Base-by-base conservation (phyloP, 805 yeast genomes). In the Candida taoyuanica region DNA sequence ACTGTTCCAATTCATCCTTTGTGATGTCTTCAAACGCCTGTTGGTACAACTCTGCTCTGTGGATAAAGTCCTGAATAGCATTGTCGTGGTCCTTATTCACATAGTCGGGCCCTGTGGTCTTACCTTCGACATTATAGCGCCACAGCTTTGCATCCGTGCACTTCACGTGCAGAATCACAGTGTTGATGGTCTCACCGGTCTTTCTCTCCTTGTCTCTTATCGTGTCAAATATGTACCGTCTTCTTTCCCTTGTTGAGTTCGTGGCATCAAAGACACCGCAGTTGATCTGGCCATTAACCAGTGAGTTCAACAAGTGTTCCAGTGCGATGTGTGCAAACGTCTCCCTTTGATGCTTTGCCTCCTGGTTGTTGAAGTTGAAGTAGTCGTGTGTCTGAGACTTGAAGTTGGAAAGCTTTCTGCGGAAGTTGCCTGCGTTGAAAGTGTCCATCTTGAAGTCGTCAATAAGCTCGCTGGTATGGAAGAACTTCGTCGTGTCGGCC, bases 341-440 rank as follows among this genome's bases (percentile, higher is more conserved):
- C 43, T 75, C 81, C 42, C 78, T 58, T 46, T 63, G 65, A 13
- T 62, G 55, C 33, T 64, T 58, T 35, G 71, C 65, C 36, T 71
- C 65, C 2, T 61, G 53, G 50, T 72, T 68, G 25, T 59, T 58
- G 31, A 65, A 55, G 53, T 73, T 74, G 40, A 70, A 70, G 43
- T 59, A 65, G 29, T 44, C 55, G 5, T 69, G 59, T 33, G 60
- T 62, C 40, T 69, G 73, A 3, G 57, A 58, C n/a, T 65, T 42
- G 13, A 61, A 55, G 29, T 56, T 51, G 5, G 67, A 56, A 41
- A 55, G 33, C 34, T 50, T 72, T 49, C 91, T 64, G 58, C 91
- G 66, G 4, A 84, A 76, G 50, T 77, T 74, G 3, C 91, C 91
- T 15, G 85, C 91, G 52, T 83, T 83, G 63, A 80, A 83, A 5